These are phyloP conservation scores for Hordeum vulgare DNA, from an alignment of 176 grass and related monocot species.

Conservation along the genomic window MorexV3_pseudomolecules_assembly NC_058519.1:1188125-1188624, in stretches of 20 bases:
- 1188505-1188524: not conserved
- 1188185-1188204: not conserved
- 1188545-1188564: not conserved
- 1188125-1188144: not conserved
- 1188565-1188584: no score
- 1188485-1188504: not conserved
- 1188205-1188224: not conserved
- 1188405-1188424: not conserved
- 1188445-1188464: not conserved
- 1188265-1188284: not conserved
- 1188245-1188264: not conserved
- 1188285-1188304: not conserved
- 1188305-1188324: not conserved
- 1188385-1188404: not conserved
- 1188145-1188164: not conserved
- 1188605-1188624: no score
- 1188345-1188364: not conserved
- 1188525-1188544: not conserved
- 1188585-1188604: no score
- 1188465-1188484: no score
- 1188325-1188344: not conserved
- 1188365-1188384: not conserved
- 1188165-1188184: not conserved
- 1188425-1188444: not conserved
- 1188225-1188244: not conserved